phyloP scores from a whole-genome alignment of 2,329 filamentous ascomycete genomes.

The Emergomyces orientalis region DNA sequence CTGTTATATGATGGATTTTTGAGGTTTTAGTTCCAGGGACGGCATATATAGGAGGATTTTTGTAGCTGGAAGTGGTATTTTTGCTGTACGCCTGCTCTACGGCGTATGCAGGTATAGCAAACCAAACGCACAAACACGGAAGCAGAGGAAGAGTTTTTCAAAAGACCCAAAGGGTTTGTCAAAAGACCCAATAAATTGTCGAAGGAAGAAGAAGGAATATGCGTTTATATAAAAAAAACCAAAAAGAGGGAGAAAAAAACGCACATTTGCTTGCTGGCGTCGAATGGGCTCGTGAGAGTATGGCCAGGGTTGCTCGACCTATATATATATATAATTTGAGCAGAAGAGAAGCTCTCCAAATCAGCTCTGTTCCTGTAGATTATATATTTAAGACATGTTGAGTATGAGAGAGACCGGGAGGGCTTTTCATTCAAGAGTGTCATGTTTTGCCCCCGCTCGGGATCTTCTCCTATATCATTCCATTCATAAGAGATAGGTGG shows the following conservation, averaged over 20 bases:
- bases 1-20: constrained; percentile 34
- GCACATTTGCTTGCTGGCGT: constrained; percentile 58
- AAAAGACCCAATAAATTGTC: not conserved
- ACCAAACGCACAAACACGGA: not conserved
- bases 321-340: constrained; percentile 19
- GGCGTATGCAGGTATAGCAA: not conserved
- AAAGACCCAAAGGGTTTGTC: not conserved
- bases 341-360: not conserved
- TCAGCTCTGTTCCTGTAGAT: not conserved
- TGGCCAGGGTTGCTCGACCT: constrained; percentile 69
- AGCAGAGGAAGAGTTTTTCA: no score
- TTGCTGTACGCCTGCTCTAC: not conserved
- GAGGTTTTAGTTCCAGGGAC: not conserved
- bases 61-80: no score
- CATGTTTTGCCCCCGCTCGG: no score
- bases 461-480: not conserved
- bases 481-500: no score
- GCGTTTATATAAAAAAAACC: not conserved
- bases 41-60: not conserved
- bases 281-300: constrained; percentile 82
- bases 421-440: not conserved
- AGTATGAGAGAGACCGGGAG: not conserved
- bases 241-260: constrained; percentile 19
- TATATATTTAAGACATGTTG: not conserved
- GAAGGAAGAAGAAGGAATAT: not conserved